Evolutionary conservation across 2,329 filamentous ascomycete species (phyloP), one percentile per base, ranked within the genome.

Genomic region (Diaporthe amygdali): DNA sequence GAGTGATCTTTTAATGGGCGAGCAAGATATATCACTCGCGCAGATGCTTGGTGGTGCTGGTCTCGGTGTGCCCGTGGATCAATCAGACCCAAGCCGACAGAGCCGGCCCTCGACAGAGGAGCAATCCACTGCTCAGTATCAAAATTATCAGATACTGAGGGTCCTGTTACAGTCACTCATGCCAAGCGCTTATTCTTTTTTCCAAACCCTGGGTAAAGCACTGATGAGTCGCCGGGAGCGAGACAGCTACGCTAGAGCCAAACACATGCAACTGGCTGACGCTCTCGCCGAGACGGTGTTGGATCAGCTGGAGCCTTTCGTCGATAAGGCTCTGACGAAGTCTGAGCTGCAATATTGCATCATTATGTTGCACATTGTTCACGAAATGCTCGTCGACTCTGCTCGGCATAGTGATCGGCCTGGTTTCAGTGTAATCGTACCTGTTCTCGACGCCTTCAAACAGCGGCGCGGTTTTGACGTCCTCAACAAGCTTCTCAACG

Each of bases 381-480:
- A 93, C 47, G 92, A 95, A 77, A 89, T 97, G 81, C 83, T 97
- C 72, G 90, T 96, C 73, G 94, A 97, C 77, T 87, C 84, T 74
- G 81, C 78, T 72, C 85, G 82, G 70, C 83, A 82, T 76, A 86
- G 77, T 77, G 90, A 84, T 74, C 87, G 81, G 74, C 83, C 82
- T 74, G 85, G 79, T 7, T 77, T 84, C 10, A 88, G 90, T 73
- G 85, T 91, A 17, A 88, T 92, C 67, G 93, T 94, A 52, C 88
- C 96, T 34, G 91, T 98, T 44, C 86, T 99, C 30, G 88, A 95
- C 69, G 93, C 94, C 0, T 98, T 99, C 84, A 96, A 95, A 80
- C 91, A 94, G 72, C 88, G 91, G 59, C 91, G 90, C 47, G 96
- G 96, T 0, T 87, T 99, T 71, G 87, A 91, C 10, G 87, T 90